A percentile compares a stretch with the other conserved stretches of the same genome.
Conservation (phyloP, 169 alveolate genomes). For the Eimeria necatrix region DNA sequence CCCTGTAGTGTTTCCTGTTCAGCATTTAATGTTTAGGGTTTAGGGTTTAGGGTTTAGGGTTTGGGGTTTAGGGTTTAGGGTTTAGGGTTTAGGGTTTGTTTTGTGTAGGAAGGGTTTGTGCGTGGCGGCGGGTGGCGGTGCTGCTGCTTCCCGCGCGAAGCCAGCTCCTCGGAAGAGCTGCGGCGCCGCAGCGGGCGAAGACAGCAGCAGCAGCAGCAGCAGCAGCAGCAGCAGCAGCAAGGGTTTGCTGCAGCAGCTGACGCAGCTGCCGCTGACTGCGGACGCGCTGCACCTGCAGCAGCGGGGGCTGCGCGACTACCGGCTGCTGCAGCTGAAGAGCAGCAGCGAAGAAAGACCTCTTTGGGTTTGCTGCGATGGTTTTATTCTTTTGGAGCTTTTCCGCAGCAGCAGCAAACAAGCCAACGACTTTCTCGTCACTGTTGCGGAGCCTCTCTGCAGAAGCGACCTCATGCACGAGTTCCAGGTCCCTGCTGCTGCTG, state of each 20-base stretch:
- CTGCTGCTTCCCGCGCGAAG: no score
- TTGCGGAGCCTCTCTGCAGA: conserved; percentile 98
- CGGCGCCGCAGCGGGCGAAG: no score
- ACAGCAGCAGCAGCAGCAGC: not conserved
- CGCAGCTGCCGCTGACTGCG: conserved; percentile 88
- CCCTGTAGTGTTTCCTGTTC: no score
- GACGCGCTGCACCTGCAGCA: conserved; percentile 88
- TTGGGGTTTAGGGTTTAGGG: no score
- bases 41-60: not conserved
- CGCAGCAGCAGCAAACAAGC: conserved; percentile 93
- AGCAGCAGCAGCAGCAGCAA: no score
- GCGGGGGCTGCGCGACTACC: conserved; percentile 91
- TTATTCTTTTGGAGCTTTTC: conserved; percentile 89
- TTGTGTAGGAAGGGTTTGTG: not conserved
- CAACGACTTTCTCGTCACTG: conserved; percentile 97
- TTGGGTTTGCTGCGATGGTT: conserved; percentile 95
- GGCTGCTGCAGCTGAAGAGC: conserved; percentile 86
- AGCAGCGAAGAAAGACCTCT: conserved; percentile 91
- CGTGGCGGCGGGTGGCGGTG: not conserved
- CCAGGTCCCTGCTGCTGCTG: conserved; percentile 83
- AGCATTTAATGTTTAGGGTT: not conserved
- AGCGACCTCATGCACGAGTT: conserved; percentile 98
- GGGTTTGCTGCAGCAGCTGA: conserved; percentile 41
- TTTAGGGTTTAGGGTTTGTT: no score
- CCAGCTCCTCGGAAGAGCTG: no score